A percentile compares a stretch with the other conserved stretches of the same genome.
Conservation (phyloP, 108 stramenopile genomes). For the Aurantiochytrium sp. region DNA sequence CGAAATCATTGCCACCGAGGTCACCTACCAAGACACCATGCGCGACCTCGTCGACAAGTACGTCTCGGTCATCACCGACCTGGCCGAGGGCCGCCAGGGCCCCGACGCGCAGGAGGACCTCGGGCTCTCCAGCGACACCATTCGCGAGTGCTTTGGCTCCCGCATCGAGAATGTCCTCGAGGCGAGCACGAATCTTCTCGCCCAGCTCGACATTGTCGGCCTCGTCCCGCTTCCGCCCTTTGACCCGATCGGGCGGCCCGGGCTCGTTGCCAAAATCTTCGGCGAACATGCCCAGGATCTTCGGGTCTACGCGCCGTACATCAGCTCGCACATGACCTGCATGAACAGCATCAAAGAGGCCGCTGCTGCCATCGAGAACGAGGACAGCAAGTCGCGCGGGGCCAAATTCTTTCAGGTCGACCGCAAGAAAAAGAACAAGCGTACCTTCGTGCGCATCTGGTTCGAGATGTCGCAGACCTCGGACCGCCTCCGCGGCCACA, state of each 20-base stretch:
- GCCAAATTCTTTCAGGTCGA: background rate
- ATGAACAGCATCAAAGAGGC: background rate
- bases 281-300: background rate
- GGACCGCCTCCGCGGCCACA: background rate
- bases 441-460: background rate
- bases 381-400: too few relatives aligned
- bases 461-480: background rate
- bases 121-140: background rate
- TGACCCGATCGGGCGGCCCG: background rate
- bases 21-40: background rate
- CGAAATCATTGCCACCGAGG: slow-evolving; percentile 16
- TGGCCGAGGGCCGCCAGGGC: background rate
- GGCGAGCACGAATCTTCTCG: background rate
- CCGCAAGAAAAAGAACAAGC: background rate
- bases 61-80: background rate
- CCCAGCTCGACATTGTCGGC: background rate
- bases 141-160: background rate
- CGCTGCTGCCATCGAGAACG: background rate
- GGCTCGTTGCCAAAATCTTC: background rate
- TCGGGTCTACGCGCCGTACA: slow-evolving; percentile 16
- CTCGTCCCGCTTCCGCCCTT: background rate
- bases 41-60: background rate
- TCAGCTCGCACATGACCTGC: slow-evolving; percentile 19
- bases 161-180: background rate
- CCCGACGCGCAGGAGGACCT: background rate